Base-by-base conservation (phyloP, 1,284 basidiomycete genomes). In the Tylopilus sp. region DNA sequence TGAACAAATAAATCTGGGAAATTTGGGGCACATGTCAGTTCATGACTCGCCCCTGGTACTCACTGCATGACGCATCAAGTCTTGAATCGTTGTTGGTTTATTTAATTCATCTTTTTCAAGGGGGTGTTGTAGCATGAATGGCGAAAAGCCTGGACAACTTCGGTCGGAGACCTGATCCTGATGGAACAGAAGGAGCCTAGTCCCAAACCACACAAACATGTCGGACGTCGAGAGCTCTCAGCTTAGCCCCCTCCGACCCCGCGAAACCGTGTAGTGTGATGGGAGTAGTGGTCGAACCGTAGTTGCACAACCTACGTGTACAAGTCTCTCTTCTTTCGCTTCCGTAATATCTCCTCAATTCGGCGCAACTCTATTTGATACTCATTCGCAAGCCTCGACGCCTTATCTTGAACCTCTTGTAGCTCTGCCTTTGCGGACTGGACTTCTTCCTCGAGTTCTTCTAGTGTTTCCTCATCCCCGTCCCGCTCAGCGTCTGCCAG, bases 381-480 rank as follows among this genome's bases (percentile, higher is more conserved):
- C 37, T 66, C 63, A 9, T 34, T 50, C 12, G 61, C 59, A 26
- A 65, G 62, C 29, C 4, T 46, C 15, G 43, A 44, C n/a, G 21
- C 41, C 52, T 69, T 64, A 28, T 53, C 53, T 41, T 55, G 49
- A 7, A 51, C 59, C 33, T 63, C 57, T 28, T 44, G 42, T 29
- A 65, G 25, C 13, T 65, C 63, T 16, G 23, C 45, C 38, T 45
- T 49, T 18, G 64, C 62, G 34, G 48, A 34, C 21, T 65, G 35
- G 9, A 59, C 40, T 42, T 65, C 63, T 10, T 65, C 63, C 16
- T 59, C 44, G 1, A 65, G 55, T 28, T 68, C 63, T 23, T 61
- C 58, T 23, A 9, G 53, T 5, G 66, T 55, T 39, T 67, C 67
- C n/a, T 65, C 66, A n/a, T 68, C 63, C 10, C 45, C 44, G 12